phyloP scores from a whole-genome alignment of 2,329 filamentous ascomycete genomes.

The Dactylellina leptospora region DNA sequence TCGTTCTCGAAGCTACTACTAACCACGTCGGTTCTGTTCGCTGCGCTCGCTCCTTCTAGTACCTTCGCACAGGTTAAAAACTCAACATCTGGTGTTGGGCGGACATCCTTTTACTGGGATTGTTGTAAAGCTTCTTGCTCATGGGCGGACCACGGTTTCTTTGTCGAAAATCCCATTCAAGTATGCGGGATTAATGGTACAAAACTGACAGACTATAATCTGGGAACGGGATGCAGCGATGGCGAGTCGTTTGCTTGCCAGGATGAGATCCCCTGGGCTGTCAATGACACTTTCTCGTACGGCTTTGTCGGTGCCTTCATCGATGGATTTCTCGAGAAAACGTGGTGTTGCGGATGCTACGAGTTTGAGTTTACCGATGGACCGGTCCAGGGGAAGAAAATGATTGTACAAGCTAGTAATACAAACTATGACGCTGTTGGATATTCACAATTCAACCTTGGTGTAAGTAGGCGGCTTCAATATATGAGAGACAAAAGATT shows the following conservation, averaged over 20 bases:
- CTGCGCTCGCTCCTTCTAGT: constrained; percentile 4
- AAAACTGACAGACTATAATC: constrained; percentile 30
- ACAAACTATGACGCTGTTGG: constrained; percentile 40
- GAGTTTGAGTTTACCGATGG: constrained; percentile 67
- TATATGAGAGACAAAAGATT: background rate
- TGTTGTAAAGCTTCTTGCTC: constrained; percentile 76
- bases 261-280: constrained; percentile 71
- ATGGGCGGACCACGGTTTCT: constrained; percentile 56
- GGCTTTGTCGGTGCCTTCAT: constrained; percentile 73
- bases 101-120: constrained; percentile 63
- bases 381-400: constrained; percentile 67
- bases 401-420: constrained; percentile 72
- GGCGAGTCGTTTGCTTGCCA: constrained; percentile 70
- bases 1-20: constrained; percentile 22
- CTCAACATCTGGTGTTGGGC: constrained; percentile 56
- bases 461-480: constrained; percentile 15
- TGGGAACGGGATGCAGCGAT: constrained; percentile 65
- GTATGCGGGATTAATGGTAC: constrained; percentile 52
- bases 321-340: constrained; percentile 66
- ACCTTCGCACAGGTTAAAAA: constrained; percentile 1
- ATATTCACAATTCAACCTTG: constrained; percentile 39
- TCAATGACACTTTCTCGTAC: constrained; percentile 70
- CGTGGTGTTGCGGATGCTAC: constrained; percentile 74
- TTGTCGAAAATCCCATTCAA: constrained; percentile 53
- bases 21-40: constrained; percentile 7